phyloP scores from a whole-genome alignment of 306 rosid genomes.

The Castanea sativa region DNA sequence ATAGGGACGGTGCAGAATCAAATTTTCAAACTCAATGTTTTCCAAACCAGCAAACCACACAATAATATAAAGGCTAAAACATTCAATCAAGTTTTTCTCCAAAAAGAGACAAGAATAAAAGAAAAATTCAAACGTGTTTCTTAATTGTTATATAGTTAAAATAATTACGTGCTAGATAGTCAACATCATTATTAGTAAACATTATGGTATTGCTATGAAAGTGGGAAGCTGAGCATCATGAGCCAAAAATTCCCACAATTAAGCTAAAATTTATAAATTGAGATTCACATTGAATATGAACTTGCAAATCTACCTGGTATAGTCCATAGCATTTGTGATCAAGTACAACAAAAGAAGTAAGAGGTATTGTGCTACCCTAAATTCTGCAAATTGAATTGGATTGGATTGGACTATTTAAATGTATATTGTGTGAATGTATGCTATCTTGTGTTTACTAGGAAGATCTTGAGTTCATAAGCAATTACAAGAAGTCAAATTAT shows the following conservation, averaged over 20 bases:
- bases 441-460: too few relatives aligned
- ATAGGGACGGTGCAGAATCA: not conserved
- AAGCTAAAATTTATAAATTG: not conserved
- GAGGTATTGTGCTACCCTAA: not conserved
- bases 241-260: not conserved
- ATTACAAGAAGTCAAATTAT: too few relatives aligned
- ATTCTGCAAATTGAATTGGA: too few relatives aligned
- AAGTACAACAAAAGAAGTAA: not conserved
- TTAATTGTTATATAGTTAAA: not conserved
- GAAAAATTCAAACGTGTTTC: not conserved
- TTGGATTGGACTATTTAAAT: too few relatives aligned
- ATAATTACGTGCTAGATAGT: not conserved
- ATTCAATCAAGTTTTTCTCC: too few relatives aligned
- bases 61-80: not conserved
- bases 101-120: too few relatives aligned
- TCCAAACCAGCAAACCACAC: not conserved
- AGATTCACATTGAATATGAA: constrained; percentile 2
- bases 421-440: too few relatives aligned
- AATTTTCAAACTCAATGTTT: not conserved
- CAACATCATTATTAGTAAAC: not conserved
- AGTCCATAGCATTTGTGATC: not conserved
- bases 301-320: not conserved
- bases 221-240: not conserved
- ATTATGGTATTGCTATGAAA: not conserved
- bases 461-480: too few relatives aligned